Evolutionary conservation across 768 basidiomycete species (phyloP).

Genomic region (Clitopilus passeckerianus): DNA sequence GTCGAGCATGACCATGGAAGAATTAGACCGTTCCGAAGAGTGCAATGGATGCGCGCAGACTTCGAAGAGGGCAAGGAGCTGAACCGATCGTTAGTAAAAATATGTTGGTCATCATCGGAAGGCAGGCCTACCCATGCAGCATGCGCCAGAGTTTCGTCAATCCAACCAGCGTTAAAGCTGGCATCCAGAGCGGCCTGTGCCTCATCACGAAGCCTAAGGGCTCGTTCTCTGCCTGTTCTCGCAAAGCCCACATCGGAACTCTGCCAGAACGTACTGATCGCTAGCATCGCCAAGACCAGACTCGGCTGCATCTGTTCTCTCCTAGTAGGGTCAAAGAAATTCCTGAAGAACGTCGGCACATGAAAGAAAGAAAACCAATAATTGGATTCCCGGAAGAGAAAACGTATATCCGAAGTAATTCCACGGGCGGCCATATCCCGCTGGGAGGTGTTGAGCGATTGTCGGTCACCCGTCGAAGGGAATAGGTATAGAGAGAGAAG

Average conservation of each 20-base stretch:
- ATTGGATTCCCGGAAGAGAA: conserved; percentile 58
- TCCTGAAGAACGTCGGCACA: conserved; percentile 60
- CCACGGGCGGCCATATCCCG: conserved; percentile 39
- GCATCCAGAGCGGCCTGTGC: conserved; percentile 69
- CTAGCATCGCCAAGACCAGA: conserved; percentile 55
- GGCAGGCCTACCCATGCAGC: conserved; percentile 60
- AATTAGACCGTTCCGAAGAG: conserved; percentile 45
- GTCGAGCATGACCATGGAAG: conserved; percentile 60
- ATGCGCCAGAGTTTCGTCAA: conserved; percentile 71
- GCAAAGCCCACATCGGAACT: conserved; percentile 60
- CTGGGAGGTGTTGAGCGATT: conserved; percentile 31
- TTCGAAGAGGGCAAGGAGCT: conserved; percentile 73
- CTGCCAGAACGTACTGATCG: conserved; percentile 64
- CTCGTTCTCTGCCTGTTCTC: conserved; percentile 44
- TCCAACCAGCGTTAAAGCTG: conserved; percentile 65
- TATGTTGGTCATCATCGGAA: conserved; percentile 1
- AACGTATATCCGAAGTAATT: conserved; percentile 55
- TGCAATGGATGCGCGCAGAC: conserved; percentile 64
- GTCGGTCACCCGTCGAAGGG: conserved; percentile 23
- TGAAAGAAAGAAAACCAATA: conserved; percentile 77
- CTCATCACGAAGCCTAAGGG: conserved; percentile 57
- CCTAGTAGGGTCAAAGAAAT: conserved; percentile 48
- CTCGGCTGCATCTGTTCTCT: conserved; percentile 63
- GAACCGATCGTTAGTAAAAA: neutral
- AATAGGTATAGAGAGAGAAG: conserved; percentile 52